These are phyloP conservation scores for Thymus mandschuricus DNA, from an alignment of 257 asterid genomes.

Conservation along the genomic window DNA sequence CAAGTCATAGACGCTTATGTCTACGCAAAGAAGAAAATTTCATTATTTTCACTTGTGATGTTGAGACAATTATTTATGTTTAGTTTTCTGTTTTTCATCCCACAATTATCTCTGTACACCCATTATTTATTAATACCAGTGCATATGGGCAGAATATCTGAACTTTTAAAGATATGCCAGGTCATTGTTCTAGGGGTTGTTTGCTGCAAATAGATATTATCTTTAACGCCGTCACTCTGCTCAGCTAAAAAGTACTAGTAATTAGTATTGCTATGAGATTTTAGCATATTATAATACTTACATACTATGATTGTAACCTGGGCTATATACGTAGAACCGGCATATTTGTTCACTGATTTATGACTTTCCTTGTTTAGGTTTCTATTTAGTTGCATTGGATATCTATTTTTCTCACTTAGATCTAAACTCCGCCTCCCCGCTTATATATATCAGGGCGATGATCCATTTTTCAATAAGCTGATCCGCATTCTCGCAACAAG, in stretches of 20 bases:
- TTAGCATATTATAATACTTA: background rate
- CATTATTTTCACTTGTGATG: constrained; percentile 6
- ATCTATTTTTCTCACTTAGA: constrained; percentile 18
- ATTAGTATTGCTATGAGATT: background rate
- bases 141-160: constrained; percentile 9
- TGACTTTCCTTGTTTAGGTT: background rate
- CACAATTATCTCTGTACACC: background rate
- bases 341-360: constrained; percentile 1
- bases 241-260: background rate
- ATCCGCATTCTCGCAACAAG: constrained; percentile 97
- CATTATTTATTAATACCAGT: constrained; percentile 8
- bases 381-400: background rate
- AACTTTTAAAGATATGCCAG: constrained; percentile 15
- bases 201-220: background rate
- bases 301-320: background rate
- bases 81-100: constrained; percentile 7
- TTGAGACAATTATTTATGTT: background rate
- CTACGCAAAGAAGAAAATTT: constrained; percentile 13
- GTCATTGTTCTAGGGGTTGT: constrained; percentile 12
- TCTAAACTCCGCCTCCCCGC: background rate
- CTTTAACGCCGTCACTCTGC: constrained; percentile 2
- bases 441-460: constrained; percentile 60
- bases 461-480: constrained; percentile 94
- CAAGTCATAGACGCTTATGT: background rate
- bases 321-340: background rate